Evolutionary conservation across 2,329 filamentous ascomycete genomes (phyloP), one percentile per base, ranked within the genome.

Genomic region (Aspergillus tamarii): DNA sequence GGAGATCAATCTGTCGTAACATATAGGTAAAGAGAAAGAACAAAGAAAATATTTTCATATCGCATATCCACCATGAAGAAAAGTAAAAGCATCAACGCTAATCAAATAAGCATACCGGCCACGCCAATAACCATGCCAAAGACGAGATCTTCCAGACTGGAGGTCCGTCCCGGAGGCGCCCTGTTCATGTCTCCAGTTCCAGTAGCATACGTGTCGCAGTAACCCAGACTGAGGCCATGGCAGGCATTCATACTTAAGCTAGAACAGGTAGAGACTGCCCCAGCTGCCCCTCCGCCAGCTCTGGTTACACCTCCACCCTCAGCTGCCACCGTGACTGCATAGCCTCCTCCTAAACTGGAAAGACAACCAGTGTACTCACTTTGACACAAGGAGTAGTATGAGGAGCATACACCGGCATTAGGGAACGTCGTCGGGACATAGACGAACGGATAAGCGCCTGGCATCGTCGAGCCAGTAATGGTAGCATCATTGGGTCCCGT

Each of bases 331-430:
- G 84, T 86, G 34, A 87, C 83, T 32, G 82, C 84, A 59, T 83
- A 81, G 2, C 78, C 79, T n/a, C 80, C 82, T 30, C 81, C 83
- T 64, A 87, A 76, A 34, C 80, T 72, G 5, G 73, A 74, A 9
- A 81, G 78, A 67, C 82, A 84, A 30, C 72, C 74, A 9, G 78
- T 72, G 60, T 78, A 84, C 60, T 85, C 80, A 46, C 75, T 78
- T 70, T 84, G 80, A 64, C 85, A 87, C 61, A 77, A 76, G 39
- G 82, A 82, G 75, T 85, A 87, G 73, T 84, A 84, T 55, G 82
- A 82, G 32, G 83, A 83, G 74, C 85, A 87, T 45, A 80, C 78
- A 58, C 77, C 80, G 64, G 82, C 80, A 63, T 85, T 82, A 34
- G 76, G 72, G 71, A 86, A 86, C 62, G 81, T 81, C 2, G 85